A percentile compares a stretch with the other conserved stretches of the same genome.
phyloP scores from a whole-genome alignment of 2,329 filamentous ascomycete genomes.

The Pestalotiopsis sp. region DNA sequence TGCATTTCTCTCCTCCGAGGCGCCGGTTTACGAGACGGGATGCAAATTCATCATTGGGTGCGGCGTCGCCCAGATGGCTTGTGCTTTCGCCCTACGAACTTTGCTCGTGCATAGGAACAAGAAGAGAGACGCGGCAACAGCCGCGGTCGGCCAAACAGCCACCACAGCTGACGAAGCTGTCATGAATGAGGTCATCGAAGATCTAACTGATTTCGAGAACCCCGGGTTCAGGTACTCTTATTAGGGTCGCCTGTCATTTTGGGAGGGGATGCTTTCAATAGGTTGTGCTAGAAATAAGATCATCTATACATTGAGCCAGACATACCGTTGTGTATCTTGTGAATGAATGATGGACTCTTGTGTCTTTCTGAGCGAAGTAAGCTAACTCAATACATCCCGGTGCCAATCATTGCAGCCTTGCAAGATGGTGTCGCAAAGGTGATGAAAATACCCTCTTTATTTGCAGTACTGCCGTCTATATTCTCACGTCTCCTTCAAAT shows the following conservation, averaged over 20 bases:
- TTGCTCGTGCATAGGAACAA: constrained; percentile 40
- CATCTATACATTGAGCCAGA: too few relatives aligned
- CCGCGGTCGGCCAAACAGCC: neutral
- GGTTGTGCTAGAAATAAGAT: too few relatives aligned
- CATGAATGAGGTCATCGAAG: neutral
- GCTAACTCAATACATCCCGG: too few relatives aligned
- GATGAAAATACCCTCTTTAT: neutral
- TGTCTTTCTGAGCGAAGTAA: too few relatives aligned
- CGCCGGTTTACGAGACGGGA: constrained; percentile 52
- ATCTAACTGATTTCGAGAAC: constrained; percentile 6
- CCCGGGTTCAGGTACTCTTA: constrained; percentile 1
- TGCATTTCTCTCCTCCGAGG: constrained; percentile 45
- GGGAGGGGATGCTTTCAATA: neutral
- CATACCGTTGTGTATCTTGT: too few relatives aligned
- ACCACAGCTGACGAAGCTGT: neutral
- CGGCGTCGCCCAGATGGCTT: constrained; percentile 41
- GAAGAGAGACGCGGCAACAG: constrained; percentile 34
- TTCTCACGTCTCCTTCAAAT: neutral
- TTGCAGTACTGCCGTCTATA: neutral
- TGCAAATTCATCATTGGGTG: constrained; percentile 53
- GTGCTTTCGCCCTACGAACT: constrained; percentile 36
- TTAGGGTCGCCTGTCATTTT: neutral
- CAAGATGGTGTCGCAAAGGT: too few relatives aligned
- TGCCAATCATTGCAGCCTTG: too few relatives aligned
- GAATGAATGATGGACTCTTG: too few relatives aligned